Evolutionary conservation across 495 filamentous ascomycete genomes (phyloP).

Genomic region (Beverwykella pulmonaria): DNA sequence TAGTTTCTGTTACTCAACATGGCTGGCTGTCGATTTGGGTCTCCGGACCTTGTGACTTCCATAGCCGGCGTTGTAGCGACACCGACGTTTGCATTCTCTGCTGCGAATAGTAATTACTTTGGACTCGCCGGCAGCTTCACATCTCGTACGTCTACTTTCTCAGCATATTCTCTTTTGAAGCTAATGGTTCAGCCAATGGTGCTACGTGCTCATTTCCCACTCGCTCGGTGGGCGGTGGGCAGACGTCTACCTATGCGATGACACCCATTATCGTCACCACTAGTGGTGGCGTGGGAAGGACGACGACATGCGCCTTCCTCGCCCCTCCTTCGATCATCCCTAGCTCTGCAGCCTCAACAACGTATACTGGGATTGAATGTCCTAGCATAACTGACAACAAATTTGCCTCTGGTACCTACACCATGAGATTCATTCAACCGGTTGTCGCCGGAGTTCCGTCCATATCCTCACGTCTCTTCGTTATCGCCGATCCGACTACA

Average conservation of each 20-base stretch:
- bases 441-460: slow-evolving; percentile 2
- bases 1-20: background rate
- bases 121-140: slow-evolving; percentile 14
- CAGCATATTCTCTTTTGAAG: background rate
- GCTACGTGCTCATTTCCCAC: slow-evolving; percentile 25
- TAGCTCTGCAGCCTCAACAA: slow-evolving; percentile 3
- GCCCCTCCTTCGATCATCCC: slow-evolving; percentile 26
- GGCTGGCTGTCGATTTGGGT: slow-evolving; percentile 17
- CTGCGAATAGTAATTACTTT: slow-evolving; percentile 16
- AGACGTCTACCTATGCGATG: slow-evolving; percentile 18
- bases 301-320: slow-evolving; percentile 20
- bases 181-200: slow-evolving; percentile 5
- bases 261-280: slow-evolving; percentile 27
- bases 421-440: slow-evolving; percentile 21
- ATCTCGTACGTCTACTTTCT: background rate
- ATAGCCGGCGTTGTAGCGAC: background rate
- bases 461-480: slow-evolving; percentile 18
- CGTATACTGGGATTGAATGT: slow-evolving; percentile 22
- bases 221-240: background rate
- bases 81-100: slow-evolving; percentile 23
- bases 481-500: slow-evolving; percentile 14
- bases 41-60: slow-evolving; percentile 19
- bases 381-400: slow-evolving; percentile 14
- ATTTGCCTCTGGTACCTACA: slow-evolving; percentile 25
- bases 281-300: slow-evolving; percentile 4